Conservation (phyloP, 495 filamentous ascomycete species). For the Penicillium cataractarum region DNA sequence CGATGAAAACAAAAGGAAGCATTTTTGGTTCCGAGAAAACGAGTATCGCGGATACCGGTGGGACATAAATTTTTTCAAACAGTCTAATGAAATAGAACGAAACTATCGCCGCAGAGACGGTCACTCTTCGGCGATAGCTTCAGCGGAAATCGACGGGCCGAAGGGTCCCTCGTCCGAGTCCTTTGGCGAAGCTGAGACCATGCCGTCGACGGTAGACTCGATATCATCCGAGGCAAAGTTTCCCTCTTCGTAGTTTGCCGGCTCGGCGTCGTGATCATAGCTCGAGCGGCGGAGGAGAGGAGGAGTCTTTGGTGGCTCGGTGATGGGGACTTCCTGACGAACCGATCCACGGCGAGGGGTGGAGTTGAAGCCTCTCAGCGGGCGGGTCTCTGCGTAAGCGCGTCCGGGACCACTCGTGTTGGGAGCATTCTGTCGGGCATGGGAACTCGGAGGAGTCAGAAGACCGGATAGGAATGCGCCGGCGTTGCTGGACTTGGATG, state of each 20-base stretch:
- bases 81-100: conserved; percentile 15
- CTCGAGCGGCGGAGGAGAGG: conserved; percentile 68
- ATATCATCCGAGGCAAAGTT: conserved; percentile 41
- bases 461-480: conserved; percentile 70
- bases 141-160: conserved; percentile 38
- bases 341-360: conserved; percentile 36
- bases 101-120: conserved; percentile 15
- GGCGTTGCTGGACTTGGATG: conserved; percentile 60
- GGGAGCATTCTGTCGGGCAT: conserved; percentile 58
- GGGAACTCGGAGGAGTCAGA: conserved; percentile 78
- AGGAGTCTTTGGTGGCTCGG: conserved; percentile 62
- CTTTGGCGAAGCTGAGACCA: conserved; percentile 44
- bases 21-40: background rate
- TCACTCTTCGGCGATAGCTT: conserved; percentile 14
- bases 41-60: conserved; percentile 1
- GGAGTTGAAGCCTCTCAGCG: conserved; percentile 39
- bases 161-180: conserved; percentile 41
- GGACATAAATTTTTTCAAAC: conserved; percentile 16
- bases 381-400: conserved; percentile 47
- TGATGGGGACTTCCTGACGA: conserved; percentile 39
- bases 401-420: conserved; percentile 46
- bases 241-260: conserved; percentile 40
- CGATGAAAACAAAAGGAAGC: background rate
- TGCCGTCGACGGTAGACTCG: conserved; percentile 45
- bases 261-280: conserved; percentile 74